A percentile compares a stretch with the other conserved stretches of the same genome.
These are phyloP conservation scores for Capronia epimyces DNA, from an alignment of 2,329 filamentous ascomycete species.

Conservation along the genomic window DNA sequence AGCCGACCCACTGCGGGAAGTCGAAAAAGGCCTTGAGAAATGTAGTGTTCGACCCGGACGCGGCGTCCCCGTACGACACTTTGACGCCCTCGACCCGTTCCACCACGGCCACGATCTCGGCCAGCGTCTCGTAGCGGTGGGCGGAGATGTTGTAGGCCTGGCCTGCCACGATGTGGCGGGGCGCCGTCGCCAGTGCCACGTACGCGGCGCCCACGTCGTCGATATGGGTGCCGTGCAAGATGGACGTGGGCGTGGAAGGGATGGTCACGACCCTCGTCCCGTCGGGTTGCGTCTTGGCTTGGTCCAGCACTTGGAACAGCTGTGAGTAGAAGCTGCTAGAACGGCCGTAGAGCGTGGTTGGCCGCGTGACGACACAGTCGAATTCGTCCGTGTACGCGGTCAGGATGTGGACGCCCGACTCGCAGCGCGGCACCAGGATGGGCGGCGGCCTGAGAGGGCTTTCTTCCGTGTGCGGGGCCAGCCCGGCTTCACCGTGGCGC, in stretches of 20 bases:
- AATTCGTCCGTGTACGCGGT: conserved; percentile 37
- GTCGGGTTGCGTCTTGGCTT: conserved; percentile 4
- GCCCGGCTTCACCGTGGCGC: conserved; percentile 33
- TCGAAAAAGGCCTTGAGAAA: conserved; percentile 12
- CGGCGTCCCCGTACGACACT: conserved; percentile 28
- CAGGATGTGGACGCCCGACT: conserved; percentile 36
- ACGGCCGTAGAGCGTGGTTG: conserved; percentile 47
- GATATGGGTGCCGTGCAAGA: conserved; percentile 46
- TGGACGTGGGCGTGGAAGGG: conserved; percentile 35
- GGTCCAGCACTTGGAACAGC: conserved; percentile 35
- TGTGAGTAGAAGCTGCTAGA: conserved; percentile 44
- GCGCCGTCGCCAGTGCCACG: conserved; percentile 39
- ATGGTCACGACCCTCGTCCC: conserved; percentile 34
- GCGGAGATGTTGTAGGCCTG: conserved; percentile 46
- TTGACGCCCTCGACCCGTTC: conserved; percentile 40
- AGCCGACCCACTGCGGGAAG: conserved; percentile 25
- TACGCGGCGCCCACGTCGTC: conserved; percentile 50
- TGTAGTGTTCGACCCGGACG: conserved; percentile 15
- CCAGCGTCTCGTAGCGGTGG: conserved; percentile 2
- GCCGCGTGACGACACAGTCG: conserved; percentile 42
- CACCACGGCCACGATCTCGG: conserved; percentile 35
- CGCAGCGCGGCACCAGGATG: conserved; percentile 33
- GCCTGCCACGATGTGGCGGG: conserved; percentile 33
- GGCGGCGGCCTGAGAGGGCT: conserved; percentile 36
- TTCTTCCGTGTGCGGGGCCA: conserved; percentile 43